phyloP scores from a whole-genome alignment of 495 filamentous ascomycete genomes.

The Xylaria scruposa region DNA sequence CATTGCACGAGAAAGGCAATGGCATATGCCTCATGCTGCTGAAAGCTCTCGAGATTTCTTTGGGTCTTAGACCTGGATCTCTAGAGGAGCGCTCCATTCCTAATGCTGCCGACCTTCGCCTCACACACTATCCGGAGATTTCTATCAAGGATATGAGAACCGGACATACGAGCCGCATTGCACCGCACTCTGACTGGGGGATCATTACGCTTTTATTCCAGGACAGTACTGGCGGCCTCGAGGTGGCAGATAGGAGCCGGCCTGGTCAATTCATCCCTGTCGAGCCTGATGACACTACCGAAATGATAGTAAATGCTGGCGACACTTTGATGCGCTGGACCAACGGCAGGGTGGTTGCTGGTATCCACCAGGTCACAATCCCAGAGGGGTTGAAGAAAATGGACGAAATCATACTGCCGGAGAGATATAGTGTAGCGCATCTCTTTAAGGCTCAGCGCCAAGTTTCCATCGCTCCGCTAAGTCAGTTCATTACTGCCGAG shows the following conservation, averaged over 20 bases:
- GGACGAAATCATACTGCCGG: conserved; percentile 3
- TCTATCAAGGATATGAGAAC: conserved; percentile 39
- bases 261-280: conserved; percentile 54
- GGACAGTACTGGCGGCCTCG: conserved; percentile 50
- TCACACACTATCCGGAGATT: conserved; percentile 66
- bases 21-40: conserved; percentile 31
- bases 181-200: conserved; percentile 53
- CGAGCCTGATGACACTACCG: conserved; percentile 44
- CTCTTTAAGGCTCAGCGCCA: conserved; percentile 20
- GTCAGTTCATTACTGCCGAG: conserved; percentile 21
- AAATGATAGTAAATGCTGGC: conserved; percentile 57
- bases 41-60: conserved; percentile 32
- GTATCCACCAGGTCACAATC: conserved; percentile 28
- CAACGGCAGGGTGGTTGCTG: conserved; percentile 29
- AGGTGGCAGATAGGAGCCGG: conserved; percentile 55
- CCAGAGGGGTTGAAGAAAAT: conserved; percentile 13
- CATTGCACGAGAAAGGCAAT: conserved; percentile 33
- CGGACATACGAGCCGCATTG: conserved; percentile 23
- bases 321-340: conserved; percentile 42
- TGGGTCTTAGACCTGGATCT: conserved; percentile 23
- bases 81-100: conserved; percentile 22
- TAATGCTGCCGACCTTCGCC: conserved; percentile 54
- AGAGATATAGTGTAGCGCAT: conserved; percentile 20
- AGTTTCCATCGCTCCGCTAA: conserved; percentile 17
- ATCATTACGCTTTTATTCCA: conserved; percentile 53